Base-by-base conservation (phyloP, 352 stramenopile species). In the Globisporangium orthogonon region DNA sequence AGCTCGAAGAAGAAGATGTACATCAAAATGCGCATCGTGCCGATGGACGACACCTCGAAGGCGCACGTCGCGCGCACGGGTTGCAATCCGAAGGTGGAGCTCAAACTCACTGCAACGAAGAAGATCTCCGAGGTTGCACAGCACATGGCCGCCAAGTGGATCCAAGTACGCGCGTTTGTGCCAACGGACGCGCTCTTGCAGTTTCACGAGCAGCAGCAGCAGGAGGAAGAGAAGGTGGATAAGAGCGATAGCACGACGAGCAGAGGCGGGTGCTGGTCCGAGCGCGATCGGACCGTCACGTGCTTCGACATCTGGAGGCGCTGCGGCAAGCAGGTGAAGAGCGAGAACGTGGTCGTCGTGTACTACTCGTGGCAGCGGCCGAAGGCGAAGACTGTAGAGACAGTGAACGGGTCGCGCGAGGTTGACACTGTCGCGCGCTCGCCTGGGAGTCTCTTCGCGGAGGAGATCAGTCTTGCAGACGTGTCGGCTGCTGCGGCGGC, bases 11-110 rank as follows among this genome's bases (percentile, higher is more conserved):
- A 89, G 64, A 92, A 92, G 52, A 74, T 89, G 49, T 86, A 83
- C 54, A 86, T 92, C 62, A 92, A 90, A 62, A 83, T 93, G 58
- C 83, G 83, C 30, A 87, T 93, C 64, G 78, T 90, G 43, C 83
- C 83, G 13, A 71, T 66, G n/a, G 78, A 93, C 53, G 76, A 74
- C 31, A 62, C 74, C 17, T 87, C 83, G 0, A 83, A 83, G 48
- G 53, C 64, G 10, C 50, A 73, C 28, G 63, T 93, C 14, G 69
- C 74, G 28, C 51, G 51, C 31, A 73, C 62, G 18, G 80, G 80
- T 6, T 82, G 66, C 46, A 81, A 83, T 41, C 83, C 81, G 7
- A 93, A 93, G 56, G 83, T 93, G 3, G 83, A 93, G 63, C 67
- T 93, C 31, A 89, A 88, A 49, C 63, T 93, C 47, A 87, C 73